These are phyloP conservation scores for Lecanosticta acicola DNA, from an alignment of 2,329 filamentous ascomycete genomes.

Conservation along the genomic window DNA sequence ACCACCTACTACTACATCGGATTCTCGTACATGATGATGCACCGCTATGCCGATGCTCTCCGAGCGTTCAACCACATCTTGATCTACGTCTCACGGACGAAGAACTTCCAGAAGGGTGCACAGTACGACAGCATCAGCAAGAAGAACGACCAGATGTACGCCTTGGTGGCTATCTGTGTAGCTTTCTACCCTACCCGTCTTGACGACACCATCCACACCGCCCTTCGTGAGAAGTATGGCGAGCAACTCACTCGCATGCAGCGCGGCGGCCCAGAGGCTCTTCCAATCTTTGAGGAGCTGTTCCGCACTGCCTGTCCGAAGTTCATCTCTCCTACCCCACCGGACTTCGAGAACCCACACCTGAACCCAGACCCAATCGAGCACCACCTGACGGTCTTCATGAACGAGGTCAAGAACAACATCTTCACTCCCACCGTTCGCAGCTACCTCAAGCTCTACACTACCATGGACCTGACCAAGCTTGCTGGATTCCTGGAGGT, in stretches of 20 bases:
- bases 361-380: conserved; percentile 95
- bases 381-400: conserved; percentile 95
- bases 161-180: conserved; percentile 96
- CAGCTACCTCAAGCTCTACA: conserved; percentile 98
- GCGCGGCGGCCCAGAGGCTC: conserved; percentile 87
- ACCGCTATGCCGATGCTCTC: conserved; percentile 97
- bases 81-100: conserved; percentile 95
- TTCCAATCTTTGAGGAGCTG: conserved; percentile 96
- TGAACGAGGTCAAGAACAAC: conserved; percentile 99
- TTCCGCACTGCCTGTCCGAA: conserved; percentile 98
- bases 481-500: conserved; percentile 95
- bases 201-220: conserved; percentile 98
- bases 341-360: conserved; percentile 95
- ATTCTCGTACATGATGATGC: conserved; percentile 99
- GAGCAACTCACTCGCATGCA: conserved; percentile 97
- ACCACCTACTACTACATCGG: conserved; percentile 99
- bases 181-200: conserved; percentile 95
- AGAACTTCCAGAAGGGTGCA: conserved; percentile 99
- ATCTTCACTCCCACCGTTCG: conserved; percentile 97
- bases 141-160: conserved; percentile 99
- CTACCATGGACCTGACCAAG: conserved; percentile 98
- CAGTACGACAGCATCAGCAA: conserved; percentile 98
- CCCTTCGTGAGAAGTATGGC: conserved; percentile 96
- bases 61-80: conserved; percentile 99
- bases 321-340: conserved; percentile 96